Evolutionary conservation across 83 land plant genomes (phyloP), one percentile per base, ranked within the genome.

Genomic region (Larix sibirica): DNA sequence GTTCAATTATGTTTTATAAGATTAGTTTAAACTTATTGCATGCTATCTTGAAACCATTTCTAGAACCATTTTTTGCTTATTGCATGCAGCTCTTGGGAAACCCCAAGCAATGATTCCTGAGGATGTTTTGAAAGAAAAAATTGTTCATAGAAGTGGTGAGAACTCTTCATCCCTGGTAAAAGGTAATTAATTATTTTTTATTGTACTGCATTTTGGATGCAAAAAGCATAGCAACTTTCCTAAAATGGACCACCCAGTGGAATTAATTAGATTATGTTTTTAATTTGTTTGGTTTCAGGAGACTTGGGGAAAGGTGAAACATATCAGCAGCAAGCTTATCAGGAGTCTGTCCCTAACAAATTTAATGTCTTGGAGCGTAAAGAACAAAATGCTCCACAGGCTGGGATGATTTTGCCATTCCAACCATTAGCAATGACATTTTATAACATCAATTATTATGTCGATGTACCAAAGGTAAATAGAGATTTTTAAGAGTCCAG

Each of bases 401-500:
- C 56, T 50, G 56, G 56, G 13, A 50, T 50, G 56, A 50, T 50
- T 50, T 50, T 50, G 13, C 56, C 56, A 2, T 50, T 50, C 12
- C 56, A 50, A 50, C 56, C 56, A 50, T 50, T 50, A 50, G 13
- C 56, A 50, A 50, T 50, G 56, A 50, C 56, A 50, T 50, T 50
- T 50, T 50, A 50, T 10, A 89, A 93, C 83, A 90, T 96, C 82
- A 90, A 88, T 85, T 96, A 96, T 81, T 95, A 90, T 82, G 95
- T 95, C 6, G 98, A 96, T 81, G 88, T 94, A 79, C 98, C 98
- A 54, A 4, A 83, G 77, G 98, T 96, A 73, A 50, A 50, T 50
- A 31, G 26, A 58, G 17, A 20, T 79, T 61, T 50, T 9, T 10
- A 50, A 9, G 56, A 50, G 56, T 50, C 13, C 9, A 50, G 12